Evolutionary conservation across 1,139 yeast species (phyloP), one percentile per base, ranked within the genome.

Genomic region (Debaryomyces nepalensis): DNA sequence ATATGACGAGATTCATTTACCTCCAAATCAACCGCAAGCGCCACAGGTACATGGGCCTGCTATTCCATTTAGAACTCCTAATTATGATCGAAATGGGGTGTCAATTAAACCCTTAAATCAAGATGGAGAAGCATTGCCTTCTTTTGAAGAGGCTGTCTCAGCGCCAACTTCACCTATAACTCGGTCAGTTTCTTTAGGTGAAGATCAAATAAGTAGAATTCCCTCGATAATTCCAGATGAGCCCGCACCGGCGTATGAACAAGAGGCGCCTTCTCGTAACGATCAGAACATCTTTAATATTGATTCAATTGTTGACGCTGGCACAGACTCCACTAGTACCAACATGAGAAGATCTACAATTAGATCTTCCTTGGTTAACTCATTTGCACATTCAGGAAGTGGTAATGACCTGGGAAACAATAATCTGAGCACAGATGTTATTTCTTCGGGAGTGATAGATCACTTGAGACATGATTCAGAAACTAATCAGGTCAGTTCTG

Each of bases 121-220:
- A 5, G 47, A 51, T 5, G 48, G 47, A 3, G 77, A 69, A 7
- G 64, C 56, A 11, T 65, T 79, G 26, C 87, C 87, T 1, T 66
- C 81, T 1, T 82, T 82, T 57, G 85, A 81, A 54, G 83, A 82
- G 51, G 87, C 84, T 1, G 61, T 59, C 0, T 64, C 70, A 0
- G 50, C 61, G 0, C 46, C 59, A 0, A 30, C 65, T 1, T 63
- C 72, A 0, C 76, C 77, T 0, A 49, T 64, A 3, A 61, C 64
- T 14, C 48, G 75, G 36, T 61, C 76, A 1, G 49, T 68, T 15
- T 68, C 75, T 0, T 49, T 69, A 8, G 53, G 57, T 1, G 73
- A 67, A n/a, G 72, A 65, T 43, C 64, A 68, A 2, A 44, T 70
- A 15, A 65, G 70, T 44, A 50, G 74, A 37, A 50, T 64, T 5